Evolutionary conservation across 345 rosid species (phyloP).

Genomic region (Brassica nigra): DNA sequence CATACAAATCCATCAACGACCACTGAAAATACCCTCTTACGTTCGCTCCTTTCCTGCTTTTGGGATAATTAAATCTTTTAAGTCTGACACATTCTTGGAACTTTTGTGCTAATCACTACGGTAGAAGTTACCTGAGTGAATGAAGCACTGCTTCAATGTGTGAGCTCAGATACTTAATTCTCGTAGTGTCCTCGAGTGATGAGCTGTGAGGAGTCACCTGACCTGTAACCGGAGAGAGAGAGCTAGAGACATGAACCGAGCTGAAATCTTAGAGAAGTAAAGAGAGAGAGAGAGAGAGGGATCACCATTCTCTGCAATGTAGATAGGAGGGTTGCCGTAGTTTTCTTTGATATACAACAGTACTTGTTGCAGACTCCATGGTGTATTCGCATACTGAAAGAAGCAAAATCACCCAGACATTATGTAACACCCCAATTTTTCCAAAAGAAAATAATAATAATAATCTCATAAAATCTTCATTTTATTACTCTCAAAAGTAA

Average conservation of each 20-base stretch:
- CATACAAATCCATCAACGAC: constrained; percentile 52
- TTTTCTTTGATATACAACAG: constrained; percentile 43
- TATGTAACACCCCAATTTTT: too few relatives aligned
- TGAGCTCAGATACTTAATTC: constrained; percentile 47
- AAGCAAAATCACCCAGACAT: not conserved
- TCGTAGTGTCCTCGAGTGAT: constrained; percentile 48
- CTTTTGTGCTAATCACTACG: not conserved
- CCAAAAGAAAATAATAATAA: too few relatives aligned
- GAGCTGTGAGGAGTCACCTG: constrained; percentile 42
- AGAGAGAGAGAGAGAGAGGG: constrained; percentile 16
- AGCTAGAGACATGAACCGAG: not conserved
- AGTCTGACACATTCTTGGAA: not conserved
- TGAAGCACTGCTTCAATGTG: constrained; percentile 54
- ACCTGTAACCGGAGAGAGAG: constrained; percentile 42
- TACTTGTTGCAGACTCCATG: constrained; percentile 39
- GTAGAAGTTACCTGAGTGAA: constrained; percentile 46
- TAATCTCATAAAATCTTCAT: too few relatives aligned
- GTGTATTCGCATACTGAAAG: constrained; percentile 43
- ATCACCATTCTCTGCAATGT: constrained; percentile 50
- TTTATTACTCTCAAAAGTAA: too few relatives aligned
- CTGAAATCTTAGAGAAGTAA: not conserved
- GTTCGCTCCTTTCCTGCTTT: constrained; percentile 50
- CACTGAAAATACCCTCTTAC: constrained; percentile 55
- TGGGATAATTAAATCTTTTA: not conserved
- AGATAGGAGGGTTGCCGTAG: constrained; percentile 47